Conservation (phyloP, 2,329 filamentous ascomycete genomes). For the Phialemonium atrogriseum region DNA sequence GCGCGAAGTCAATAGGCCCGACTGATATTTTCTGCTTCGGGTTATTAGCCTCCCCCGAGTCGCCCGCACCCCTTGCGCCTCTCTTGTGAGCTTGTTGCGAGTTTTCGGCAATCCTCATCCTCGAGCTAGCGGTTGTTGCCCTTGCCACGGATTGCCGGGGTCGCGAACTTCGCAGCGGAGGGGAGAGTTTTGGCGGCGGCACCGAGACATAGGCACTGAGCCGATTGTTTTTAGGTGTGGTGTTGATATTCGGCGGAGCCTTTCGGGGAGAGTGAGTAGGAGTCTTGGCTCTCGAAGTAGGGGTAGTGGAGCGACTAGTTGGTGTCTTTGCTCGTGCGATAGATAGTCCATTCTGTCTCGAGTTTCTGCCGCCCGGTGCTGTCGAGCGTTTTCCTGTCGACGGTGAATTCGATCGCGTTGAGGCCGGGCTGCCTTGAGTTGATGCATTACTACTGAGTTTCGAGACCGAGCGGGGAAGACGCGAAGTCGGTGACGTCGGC, state of each 20-base stretch:
- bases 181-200: conserved; percentile 65
- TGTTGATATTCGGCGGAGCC: conserved; percentile 28
- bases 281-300: conserved; percentile 30
- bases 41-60: too few relatives aligned
- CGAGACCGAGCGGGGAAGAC: conserved; percentile 28
- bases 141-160: conserved; percentile 72
- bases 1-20: conserved; percentile 76
- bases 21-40: conserved; percentile 54
- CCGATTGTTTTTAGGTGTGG: conserved; percentile 44
- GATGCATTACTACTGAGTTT: conserved; percentile 35
- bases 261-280: conserved; percentile 31
- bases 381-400: conserved; percentile 33
- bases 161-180: conserved; percentile 70
- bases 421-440: conserved; percentile 38
- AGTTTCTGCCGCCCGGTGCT: conserved; percentile 28
- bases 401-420: conserved; percentile 50
- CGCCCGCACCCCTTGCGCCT: too few relatives aligned
- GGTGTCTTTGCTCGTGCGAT: conserved; percentile 31
- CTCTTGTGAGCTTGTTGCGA: too few relatives aligned
- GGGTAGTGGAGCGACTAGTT: conserved; percentile 19
- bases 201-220: conserved; percentile 68
- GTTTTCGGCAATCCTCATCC: conserved; percentile 56
- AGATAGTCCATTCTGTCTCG: conserved; percentile 21
- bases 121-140: conserved; percentile 63
- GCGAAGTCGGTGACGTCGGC: conserved; percentile 22